phyloP scores from a whole-genome alignment of 1,139 yeast species.

The Barnettozyma hawaiiensis region DNA sequence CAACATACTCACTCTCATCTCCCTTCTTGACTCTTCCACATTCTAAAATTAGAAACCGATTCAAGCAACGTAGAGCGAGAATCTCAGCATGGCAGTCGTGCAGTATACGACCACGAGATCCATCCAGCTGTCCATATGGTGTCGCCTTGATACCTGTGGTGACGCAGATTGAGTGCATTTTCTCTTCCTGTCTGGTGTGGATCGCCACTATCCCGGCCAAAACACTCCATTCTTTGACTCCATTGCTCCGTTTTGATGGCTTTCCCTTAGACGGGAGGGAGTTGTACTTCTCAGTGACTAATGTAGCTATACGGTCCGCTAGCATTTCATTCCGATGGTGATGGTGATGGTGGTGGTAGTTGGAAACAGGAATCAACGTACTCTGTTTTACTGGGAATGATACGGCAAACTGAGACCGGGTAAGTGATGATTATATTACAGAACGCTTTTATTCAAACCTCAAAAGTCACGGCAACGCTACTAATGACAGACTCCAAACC shows the following conservation, averaged over 20 bases:
- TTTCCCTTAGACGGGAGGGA: conserved; percentile 32
- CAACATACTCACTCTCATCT: conserved; percentile 9
- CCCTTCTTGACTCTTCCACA: conserved; percentile 22
- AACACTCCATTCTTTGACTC: conserved; percentile 76
- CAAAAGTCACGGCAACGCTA: not conserved
- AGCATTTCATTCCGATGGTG: conserved; percentile 1
- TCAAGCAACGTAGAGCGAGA: conserved; percentile 63
- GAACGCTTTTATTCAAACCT: not conserved
- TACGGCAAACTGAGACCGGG: not conserved
- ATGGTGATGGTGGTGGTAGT: too few species aligned
- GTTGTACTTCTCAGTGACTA: conserved; percentile 2
- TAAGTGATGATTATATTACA: not conserved
- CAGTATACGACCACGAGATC: conserved; percentile 50
- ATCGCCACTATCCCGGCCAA: conserved; percentile 66
- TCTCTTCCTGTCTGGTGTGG: conserved; percentile 13
- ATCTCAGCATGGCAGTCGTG: conserved; percentile 93
- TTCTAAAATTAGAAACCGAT: conserved; percentile 37
- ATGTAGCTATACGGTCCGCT: conserved; percentile 7
- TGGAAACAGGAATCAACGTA: too few species aligned
- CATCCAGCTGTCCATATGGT: conserved; percentile 43
- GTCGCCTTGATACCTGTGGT: conserved; percentile 82
- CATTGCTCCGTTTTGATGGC: conserved; percentile 53
- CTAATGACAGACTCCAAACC: conserved; percentile 43
- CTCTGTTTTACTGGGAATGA: too few species aligned
- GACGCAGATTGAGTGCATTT: conserved; percentile 40